Conservation (phyloP, 2,329 filamentous ascomycete species). For the Cercospora zeina region DNA sequence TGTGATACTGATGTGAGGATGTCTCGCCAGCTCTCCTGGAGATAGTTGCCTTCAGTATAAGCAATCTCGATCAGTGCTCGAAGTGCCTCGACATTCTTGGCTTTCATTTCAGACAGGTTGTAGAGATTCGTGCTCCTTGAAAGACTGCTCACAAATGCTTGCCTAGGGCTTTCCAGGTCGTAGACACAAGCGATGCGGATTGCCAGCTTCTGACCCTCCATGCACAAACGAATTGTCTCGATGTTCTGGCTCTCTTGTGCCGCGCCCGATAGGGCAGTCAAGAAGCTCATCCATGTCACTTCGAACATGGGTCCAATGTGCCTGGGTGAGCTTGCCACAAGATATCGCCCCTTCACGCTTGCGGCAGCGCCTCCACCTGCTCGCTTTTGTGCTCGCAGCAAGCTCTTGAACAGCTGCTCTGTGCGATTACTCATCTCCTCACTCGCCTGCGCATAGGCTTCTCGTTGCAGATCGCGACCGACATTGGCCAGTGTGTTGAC, state of each 20-base stretch:
- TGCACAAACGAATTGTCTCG: slow-evolving; percentile 85
- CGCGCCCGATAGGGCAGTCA: slow-evolving; percentile 88
- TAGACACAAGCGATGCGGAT: slow-evolving; percentile 93
- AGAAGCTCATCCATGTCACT: slow-evolving; percentile 98
- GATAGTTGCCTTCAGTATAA: slow-evolving; percentile 84
- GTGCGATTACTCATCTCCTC: slow-evolving; percentile 85
- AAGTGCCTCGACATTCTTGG: slow-evolving; percentile 93
- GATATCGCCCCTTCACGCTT: slow-evolving; percentile 68
- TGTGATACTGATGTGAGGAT: slow-evolving; percentile 94
- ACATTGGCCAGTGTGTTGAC: slow-evolving; percentile 77
- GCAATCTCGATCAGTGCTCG: slow-evolving; percentile 90
- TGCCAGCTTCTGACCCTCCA: slow-evolving; percentile 92
- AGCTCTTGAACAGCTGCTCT: slow-evolving; percentile 85
- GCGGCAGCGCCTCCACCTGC: slow-evolving; percentile 55
- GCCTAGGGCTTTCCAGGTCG: slow-evolving; percentile 85
- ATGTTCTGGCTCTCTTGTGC: slow-evolving; percentile 92
- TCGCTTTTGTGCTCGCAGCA: slow-evolving; percentile 84
- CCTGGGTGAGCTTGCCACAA: slow-evolving; percentile 88
- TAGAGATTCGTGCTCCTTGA: slow-evolving; percentile 94
- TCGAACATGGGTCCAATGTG: slow-evolving; percentile 99
- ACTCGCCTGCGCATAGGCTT: slow-evolving; percentile 91
- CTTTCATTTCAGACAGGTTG: slow-evolving; percentile 90
- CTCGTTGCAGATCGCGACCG: slow-evolving; percentile 84
- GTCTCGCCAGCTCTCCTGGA: slow-evolving; percentile 92
- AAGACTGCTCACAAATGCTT: slow-evolving; percentile 90